Evolutionary conservation across 1,284 basidiomycete genomes (phyloP).

Genomic region (Waitea zeae): DNA sequence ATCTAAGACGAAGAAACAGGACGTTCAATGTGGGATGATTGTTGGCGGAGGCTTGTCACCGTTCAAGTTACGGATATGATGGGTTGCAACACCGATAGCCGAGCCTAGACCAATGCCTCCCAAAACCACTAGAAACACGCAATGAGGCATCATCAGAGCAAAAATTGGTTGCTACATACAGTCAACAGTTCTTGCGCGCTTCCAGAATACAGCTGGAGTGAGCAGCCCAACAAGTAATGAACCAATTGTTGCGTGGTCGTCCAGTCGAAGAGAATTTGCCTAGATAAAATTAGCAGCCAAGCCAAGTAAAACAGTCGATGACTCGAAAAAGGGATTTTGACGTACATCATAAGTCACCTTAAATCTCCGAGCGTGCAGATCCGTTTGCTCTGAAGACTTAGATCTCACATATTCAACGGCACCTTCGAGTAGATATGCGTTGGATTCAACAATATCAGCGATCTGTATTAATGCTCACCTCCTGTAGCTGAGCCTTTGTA

Average conservation of each 20-base stretch:
- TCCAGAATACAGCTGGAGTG: conserved; percentile 53
- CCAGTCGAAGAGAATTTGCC: conserved; percentile 35
- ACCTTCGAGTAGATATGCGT: no score
- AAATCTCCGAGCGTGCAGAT: conserved; percentile 21
- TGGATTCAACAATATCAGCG: no score
- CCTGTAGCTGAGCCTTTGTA: no score
- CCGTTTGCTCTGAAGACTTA: conserved; percentile 20
- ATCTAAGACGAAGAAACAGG: not conserved
- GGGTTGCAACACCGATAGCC: conserved; percentile 1
- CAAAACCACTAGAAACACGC: conserved; percentile 29
- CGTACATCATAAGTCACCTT: conserved; percentile 37
- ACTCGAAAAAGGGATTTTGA: conserved; percentile 2
- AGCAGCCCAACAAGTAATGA: conserved; percentile 40
- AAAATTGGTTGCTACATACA: conserved; percentile 20
- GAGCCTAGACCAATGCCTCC: conserved; percentile 34
- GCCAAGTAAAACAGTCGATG: conserved; percentile 2
- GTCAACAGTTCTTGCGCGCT: conserved; percentile 33
- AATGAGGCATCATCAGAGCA: not conserved
- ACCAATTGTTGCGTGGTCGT: conserved; percentile 59
- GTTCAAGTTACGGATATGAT: not conserved
- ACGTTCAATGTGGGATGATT: not conserved
- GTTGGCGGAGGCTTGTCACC: conserved; percentile 1
- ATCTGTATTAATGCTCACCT: no score
- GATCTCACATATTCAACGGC: conserved; percentile 26
- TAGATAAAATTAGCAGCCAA: conserved; percentile 11